Percentiles rank a stretch among this genome's conserved stretches.
These are phyloP conservation scores for Echites panduratus DNA, from an alignment of 257 asterid species.

Conservation along the genomic window DNA sequence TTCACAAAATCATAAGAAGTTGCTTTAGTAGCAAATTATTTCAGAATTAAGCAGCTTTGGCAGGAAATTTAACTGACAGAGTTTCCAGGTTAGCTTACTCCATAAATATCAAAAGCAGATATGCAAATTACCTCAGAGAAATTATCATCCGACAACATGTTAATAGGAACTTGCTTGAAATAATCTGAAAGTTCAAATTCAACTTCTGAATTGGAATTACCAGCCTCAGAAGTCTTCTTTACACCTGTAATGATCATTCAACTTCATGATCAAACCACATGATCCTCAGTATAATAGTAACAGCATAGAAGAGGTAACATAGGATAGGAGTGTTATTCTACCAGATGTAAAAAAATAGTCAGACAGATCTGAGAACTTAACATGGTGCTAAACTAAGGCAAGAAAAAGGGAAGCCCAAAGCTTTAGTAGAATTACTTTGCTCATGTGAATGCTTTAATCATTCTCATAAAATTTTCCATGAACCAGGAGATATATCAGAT, in stretches of 20 bases:
- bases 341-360: neutral
- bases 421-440: neutral
- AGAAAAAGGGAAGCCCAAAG: neutral
- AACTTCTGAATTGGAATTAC: constrained; percentile 37
- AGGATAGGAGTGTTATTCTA: neutral
- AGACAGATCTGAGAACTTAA: neutral
- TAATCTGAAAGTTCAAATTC: constrained; percentile 54
- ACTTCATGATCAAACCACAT: constrained; percentile 3
- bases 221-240: constrained; percentile 38
- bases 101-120: neutral
- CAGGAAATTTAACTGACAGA: neutral
- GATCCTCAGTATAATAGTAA: neutral
- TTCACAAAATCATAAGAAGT: neutral
- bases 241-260: constrained; percentile 42
- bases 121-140: constrained; percentile 56
- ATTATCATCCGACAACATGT: constrained; percentile 64
- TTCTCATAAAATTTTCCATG: neutral
- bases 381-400: neutral
- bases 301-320: neutral
- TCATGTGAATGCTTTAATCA: neutral
- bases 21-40: neutral
- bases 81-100: neutral
- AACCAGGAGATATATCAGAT: neutral
- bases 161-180: constrained; percentile 40
- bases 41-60: neutral